Conservation (phyloP, 805 yeast species). For the Pichia membranifaciens region DNA sequence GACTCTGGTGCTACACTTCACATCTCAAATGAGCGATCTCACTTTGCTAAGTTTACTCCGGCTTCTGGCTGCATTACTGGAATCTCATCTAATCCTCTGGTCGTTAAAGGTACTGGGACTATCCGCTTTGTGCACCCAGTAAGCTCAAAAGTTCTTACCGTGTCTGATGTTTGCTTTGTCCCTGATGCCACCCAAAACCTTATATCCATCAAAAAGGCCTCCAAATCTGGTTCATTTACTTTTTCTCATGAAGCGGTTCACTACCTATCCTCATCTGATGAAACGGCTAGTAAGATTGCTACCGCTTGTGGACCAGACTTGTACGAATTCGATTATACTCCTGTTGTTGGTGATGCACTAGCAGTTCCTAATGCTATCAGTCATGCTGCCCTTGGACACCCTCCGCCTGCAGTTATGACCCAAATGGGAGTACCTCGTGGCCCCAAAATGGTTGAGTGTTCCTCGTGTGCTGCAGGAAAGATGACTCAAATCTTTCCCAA, state of each 20-base stretch:
- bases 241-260: background rate
- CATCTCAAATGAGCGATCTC: background rate
- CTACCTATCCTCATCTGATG: background rate
- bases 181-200: background rate
- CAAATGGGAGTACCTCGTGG: background rate
- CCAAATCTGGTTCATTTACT: background rate
- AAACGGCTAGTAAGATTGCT: background rate
- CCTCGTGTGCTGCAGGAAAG: slow-evolving; percentile 1
- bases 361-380: no score
- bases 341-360: background rate
- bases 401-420: slow-evolving; percentile 2
- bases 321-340: background rate
- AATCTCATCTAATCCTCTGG: background rate
- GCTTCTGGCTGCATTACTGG: slow-evolving; percentile 3
- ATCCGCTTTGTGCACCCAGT: background rate
- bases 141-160: background rate
- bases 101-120: slow-evolving; percentile 2
- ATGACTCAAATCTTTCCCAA: background rate
- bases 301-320: background rate
- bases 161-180: background rate
- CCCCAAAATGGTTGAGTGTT: slow-evolving; percentile 1
- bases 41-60: background rate
- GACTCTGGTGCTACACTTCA: slow-evolving; percentile 3
- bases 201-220: background rate
- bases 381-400: slow-evolving; percentile 1